Evolutionary conservation across 345 rosid species (phyloP), one percentile per base, ranked within the genome.

Genomic region (Populus davidiana): DNA sequence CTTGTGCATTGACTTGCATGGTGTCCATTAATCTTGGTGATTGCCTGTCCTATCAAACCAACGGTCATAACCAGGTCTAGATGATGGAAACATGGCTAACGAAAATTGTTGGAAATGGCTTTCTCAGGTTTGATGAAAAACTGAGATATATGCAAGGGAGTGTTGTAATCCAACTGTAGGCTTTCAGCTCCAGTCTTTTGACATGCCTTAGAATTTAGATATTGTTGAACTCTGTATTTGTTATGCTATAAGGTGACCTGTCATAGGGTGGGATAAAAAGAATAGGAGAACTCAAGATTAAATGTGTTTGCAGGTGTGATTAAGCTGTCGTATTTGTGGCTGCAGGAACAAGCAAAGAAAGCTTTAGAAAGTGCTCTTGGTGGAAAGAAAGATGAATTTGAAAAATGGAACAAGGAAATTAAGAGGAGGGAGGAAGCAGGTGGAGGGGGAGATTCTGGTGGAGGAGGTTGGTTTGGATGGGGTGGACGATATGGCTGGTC

Each of bases 401-500:
- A 91, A 78, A 90, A 87, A 85, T 94, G 98, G 94, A 83, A 89
- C 83, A 81, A 87, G 84, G 98, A 94, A 89, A 93, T 93, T 69
- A 87, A 90, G 88, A 93, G 86, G 84, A 88, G 95, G 81, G 97
- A 90, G 87, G 97, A 90, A 83, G 91, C 88, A 0, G 88, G 92
- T 64, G 90, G 92, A 16, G 91, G 93, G 9, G 86, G 88, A 74
- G 82, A 77, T 77, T 77, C 80, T 43, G 91, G 90, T 27, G 89
- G 96, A 69, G 89, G 98, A 73, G 94, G 97, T 59, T 91, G 97
- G 94, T 94, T 89, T 85, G 97, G 97, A 56, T 90, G 91, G 90
- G 93, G 92, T 50, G 82, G 97, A 23, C 79, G 83, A 52, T 90
- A 86, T 73, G 97, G 97, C 43, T 91, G 97, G 97, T 91, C 86